Evolutionary conservation across 2,329 filamentous ascomycete genomes (phyloP).

Genomic region (Dactylella cylindrospora): DNA sequence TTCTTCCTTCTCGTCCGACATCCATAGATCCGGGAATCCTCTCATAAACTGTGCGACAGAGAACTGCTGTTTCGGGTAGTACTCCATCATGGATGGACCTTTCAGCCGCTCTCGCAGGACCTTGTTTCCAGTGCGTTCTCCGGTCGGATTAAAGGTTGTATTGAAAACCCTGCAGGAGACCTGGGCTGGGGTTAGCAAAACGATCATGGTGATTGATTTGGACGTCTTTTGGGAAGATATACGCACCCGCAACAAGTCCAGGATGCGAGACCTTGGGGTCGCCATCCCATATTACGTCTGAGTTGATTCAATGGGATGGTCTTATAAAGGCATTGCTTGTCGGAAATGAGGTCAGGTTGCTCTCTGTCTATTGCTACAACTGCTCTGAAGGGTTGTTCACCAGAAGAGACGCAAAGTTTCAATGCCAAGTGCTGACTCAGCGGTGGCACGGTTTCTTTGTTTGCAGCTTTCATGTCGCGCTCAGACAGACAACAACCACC

Average conservation of each 20-base stretch:
- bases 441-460: neutral
- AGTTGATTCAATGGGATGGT: neutral
- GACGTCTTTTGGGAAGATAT: neutral
- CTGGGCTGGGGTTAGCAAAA: slow-evolving; percentile 56
- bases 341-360: neutral
- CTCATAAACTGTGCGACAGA: slow-evolving; percentile 73
- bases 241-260: slow-evolving; percentile 41
- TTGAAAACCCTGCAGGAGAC: slow-evolving; percentile 89
- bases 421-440: slow-evolving; percentile 15
- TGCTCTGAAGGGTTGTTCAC: slow-evolving; percentile 1
- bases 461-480: neutral
- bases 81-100: slow-evolving; percentile 78
- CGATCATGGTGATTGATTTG: no score
- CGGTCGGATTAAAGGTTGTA: slow-evolving; percentile 83
- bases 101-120: slow-evolving; percentile 82
- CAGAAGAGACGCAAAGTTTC: neutral
- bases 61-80: slow-evolving; percentile 78
- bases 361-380: neutral
- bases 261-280: slow-evolving; percentile 33
- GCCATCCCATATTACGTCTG: slow-evolving; percentile 18
- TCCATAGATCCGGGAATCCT: slow-evolving; percentile 67
- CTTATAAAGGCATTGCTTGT: neutral
- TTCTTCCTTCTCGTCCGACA: slow-evolving; percentile 74
- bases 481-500: no score
- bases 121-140: slow-evolving; percentile 83